These are phyloP conservation scores for Telfairia occidentalis DNA, from an alignment of 331 rosid genomes.

Conservation along the genomic window DNA sequence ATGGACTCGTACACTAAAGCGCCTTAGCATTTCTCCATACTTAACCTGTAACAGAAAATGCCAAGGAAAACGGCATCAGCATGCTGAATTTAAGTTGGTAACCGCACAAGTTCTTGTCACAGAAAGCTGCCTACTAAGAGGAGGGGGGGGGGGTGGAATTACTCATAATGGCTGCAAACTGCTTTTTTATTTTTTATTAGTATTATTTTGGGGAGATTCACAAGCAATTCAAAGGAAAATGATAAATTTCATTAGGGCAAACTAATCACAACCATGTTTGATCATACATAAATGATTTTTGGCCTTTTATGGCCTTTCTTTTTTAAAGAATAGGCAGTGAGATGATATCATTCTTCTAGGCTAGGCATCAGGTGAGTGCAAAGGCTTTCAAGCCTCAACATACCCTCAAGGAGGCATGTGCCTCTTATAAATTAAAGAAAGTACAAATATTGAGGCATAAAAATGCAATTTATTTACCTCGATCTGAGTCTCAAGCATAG, in stretches of 20 bases:
- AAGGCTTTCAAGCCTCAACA: neutral
- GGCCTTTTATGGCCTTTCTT: neutral
- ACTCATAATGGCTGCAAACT: too few relatives aligned
- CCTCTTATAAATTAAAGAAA: neutral
- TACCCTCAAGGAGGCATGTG: neutral
- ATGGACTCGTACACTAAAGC: conserved; percentile 45
- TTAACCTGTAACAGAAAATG: conserved; percentile 40
- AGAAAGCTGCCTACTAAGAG: neutral
- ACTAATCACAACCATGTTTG: neutral
- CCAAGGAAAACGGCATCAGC: neutral
- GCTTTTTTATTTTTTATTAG: too few relatives aligned
- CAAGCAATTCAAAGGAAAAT: neutral
- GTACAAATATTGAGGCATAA: neutral
- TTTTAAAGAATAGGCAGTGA: neutral
- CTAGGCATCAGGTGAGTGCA: neutral
- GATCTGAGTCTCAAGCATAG: neutral
- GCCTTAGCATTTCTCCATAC: conserved; percentile 63
- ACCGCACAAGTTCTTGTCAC: neutral
- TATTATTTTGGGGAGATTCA: too few relatives aligned
- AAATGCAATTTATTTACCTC: neutral
- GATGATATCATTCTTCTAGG: neutral
- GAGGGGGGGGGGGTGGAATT: too few relatives aligned
- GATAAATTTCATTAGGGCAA: too few relatives aligned
- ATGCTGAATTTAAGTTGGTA: neutral
- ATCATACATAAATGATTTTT: neutral